phyloP scores from a whole-genome alignment of 2,329 filamentous ascomycete genomes.

The Knufia fluminis region DNA sequence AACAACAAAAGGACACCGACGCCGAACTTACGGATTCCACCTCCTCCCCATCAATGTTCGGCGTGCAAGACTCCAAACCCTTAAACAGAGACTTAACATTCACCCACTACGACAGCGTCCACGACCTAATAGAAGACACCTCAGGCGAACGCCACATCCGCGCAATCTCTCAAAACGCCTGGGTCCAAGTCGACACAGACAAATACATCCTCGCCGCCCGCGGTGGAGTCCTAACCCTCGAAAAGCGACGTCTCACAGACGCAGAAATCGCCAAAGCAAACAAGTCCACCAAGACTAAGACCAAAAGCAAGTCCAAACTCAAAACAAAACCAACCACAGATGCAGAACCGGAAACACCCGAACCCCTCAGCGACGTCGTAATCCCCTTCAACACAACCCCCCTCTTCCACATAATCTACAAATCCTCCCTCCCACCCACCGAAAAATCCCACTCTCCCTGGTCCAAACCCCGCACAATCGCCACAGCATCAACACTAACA shows the following conservation, averaged over 20 bases:
- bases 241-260: slow-evolving; percentile 18
- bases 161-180: slow-evolving; percentile 62
- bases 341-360: too few species aligned
- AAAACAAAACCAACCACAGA: too few species aligned
- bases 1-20: slow-evolving; percentile 33
- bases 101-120: slow-evolving; percentile 84
- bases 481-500: slow-evolving; percentile 55
- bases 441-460: slow-evolving; percentile 44
- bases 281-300: slow-evolving; percentile 18
- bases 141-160: slow-evolving; percentile 71
- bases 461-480: slow-evolving; percentile 59
- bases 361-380: slow-evolving; percentile 3
- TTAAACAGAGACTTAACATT: slow-evolving; percentile 55
- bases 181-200: slow-evolving; percentile 67
- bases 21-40: slow-evolving; percentile 14
- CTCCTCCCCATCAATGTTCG: slow-evolving; percentile 7
- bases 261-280: slow-evolving; percentile 15
- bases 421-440: slow-evolving; percentile 17
- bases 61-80: slow-evolving; percentile 9
- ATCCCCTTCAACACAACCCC: not conserved
- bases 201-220: slow-evolving; percentile 62
- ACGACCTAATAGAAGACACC: slow-evolving; percentile 77
- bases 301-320: too few species aligned
- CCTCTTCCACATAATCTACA: slow-evolving; percentile 16
- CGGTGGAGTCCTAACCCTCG: slow-evolving; percentile 51